These are phyloP conservation scores for Globisporangium yorkense DNA, from an alignment of 352 stramenopile species.

Conservation along the genomic window DNA sequence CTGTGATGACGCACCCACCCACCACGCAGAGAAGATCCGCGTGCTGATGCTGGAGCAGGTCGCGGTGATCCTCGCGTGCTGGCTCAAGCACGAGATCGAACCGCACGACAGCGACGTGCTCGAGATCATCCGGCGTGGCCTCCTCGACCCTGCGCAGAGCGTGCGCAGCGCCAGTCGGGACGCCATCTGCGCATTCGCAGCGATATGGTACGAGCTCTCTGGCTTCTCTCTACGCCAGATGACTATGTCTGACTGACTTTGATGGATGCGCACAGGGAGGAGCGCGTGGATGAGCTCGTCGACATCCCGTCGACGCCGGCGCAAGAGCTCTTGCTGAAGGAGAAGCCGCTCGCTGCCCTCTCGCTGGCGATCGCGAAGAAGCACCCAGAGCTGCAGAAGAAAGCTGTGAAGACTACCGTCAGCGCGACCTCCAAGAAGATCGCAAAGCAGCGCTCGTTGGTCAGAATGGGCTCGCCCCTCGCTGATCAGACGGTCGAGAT, in stretches of 20 bases:
- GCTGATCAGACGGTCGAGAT: slow-evolving; percentile 26
- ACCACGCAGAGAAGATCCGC: slow-evolving; percentile 39
- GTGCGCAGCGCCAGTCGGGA: slow-evolving; percentile 46
- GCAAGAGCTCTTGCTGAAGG: slow-evolving; percentile 34
- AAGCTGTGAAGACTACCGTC: background rate
- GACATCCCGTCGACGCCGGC: slow-evolving; percentile 31
- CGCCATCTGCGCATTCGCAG: slow-evolving; percentile 35
- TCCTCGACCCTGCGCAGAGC: slow-evolving; percentile 32
- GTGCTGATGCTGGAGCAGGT: slow-evolving; percentile 56
- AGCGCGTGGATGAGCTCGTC: slow-evolving; percentile 42
- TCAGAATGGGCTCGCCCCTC: slow-evolving; percentile 20
- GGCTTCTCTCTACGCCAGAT: background rate
- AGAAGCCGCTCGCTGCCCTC: slow-evolving; percentile 42
- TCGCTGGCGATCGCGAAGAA: slow-evolving; percentile 35
- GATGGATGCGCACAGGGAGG: slow-evolving; percentile 22
- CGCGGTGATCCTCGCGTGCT: slow-evolving; percentile 44
- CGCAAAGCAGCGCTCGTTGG: slow-evolving; percentile 16
- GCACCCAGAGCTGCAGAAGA: slow-evolving; percentile 24
- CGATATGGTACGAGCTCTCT: slow-evolving; percentile 32
- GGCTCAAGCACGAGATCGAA: slow-evolving; percentile 40
- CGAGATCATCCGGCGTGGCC: slow-evolving; percentile 37
- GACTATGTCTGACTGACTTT: background rate
- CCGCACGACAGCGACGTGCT: slow-evolving; percentile 41
- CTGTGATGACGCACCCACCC: background rate
- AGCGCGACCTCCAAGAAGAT: slow-evolving; percentile 8